These are phyloP conservation scores for Hypoxylon rubiginosum DNA, from an alignment of 2,329 filamentous ascomycete genomes.

Conservation along the genomic window DNA sequence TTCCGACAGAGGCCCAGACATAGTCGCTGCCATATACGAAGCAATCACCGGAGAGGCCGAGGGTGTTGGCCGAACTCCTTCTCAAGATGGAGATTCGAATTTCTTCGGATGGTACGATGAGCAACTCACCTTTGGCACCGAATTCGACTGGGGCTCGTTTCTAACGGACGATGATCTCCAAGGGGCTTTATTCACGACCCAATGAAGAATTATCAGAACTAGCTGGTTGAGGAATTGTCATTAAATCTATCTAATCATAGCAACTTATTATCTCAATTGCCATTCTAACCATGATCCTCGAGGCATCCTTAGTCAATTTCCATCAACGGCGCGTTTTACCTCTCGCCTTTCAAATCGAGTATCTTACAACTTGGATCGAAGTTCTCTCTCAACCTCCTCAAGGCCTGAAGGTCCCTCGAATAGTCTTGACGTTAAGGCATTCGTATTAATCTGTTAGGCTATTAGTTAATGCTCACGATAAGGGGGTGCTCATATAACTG, in stretches of 20 bases:
- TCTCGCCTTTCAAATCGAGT: background rate
- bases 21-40: slow-evolving; percentile 37
- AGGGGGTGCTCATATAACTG: slow-evolving; percentile 19
- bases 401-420: slow-evolving; percentile 43
- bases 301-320: background rate
- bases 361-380: slow-evolving; percentile 43
- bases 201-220: background rate
- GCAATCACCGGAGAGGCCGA: slow-evolving; percentile 34
- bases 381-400: slow-evolving; percentile 37
- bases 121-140: slow-evolving; percentile 36
- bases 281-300: background rate
- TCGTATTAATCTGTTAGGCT: slow-evolving; percentile 27
- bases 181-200: slow-evolving; percentile 27
- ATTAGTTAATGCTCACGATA: background rate
- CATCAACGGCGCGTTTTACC: background rate
- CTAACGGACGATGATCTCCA: slow-evolving; percentile 36
- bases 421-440: slow-evolving; percentile 29
- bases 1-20: slow-evolving; percentile 34
- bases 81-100: slow-evolving; percentile 38
- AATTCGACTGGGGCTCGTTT: slow-evolving; percentile 40
- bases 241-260: background rate
- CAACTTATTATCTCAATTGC: background rate
- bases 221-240: background rate
- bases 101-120: slow-evolving; percentile 42
- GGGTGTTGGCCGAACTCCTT: slow-evolving; percentile 34